phyloP scores from a whole-genome alignment of 2,329 filamentous ascomycete genomes.

The Clonostachys sp. region DNA sequence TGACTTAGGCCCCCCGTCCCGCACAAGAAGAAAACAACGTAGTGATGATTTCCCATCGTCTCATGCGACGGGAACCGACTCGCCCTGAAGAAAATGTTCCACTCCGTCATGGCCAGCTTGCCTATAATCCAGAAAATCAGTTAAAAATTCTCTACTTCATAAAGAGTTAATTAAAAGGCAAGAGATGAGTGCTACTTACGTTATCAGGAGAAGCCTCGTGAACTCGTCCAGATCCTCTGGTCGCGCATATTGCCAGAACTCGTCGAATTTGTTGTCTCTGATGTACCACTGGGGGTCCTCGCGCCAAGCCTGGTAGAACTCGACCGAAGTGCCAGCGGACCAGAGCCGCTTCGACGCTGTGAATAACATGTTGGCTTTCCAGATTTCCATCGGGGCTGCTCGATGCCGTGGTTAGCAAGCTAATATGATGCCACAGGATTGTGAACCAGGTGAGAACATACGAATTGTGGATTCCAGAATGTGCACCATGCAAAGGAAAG shows the following conservation, averaged over 20 bases:
- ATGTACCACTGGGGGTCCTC: constrained; percentile 30
- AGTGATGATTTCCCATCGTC: no score
- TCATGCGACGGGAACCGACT: background rate
- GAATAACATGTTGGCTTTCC: constrained; percentile 8
- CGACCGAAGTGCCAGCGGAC: constrained; percentile 30
- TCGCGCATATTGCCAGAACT: constrained; percentile 27
- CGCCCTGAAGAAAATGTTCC: constrained; percentile 27
- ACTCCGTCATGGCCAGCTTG: constrained; percentile 26
- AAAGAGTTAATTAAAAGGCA: background rate
- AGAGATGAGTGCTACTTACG: constrained; percentile 18
- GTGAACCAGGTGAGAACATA: constrained; percentile 14
- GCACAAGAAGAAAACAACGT: no score
- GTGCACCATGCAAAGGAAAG: constrained; percentile 23
- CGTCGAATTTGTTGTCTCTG: constrained; percentile 23
- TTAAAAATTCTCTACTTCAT: background rate
- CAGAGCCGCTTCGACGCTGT: constrained; percentile 37
- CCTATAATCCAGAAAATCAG: constrained; percentile 7
- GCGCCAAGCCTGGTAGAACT: constrained; percentile 39
- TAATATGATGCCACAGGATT: constrained; percentile 1
- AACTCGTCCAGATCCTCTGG: constrained; percentile 33
- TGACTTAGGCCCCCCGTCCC: no score
- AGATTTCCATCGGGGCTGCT: background rate
- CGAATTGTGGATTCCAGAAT: constrained; percentile 24
- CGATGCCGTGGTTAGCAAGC: background rate
- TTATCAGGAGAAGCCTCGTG: constrained; percentile 27